Evolutionary conservation across 169 alveolate genomes (phyloP).

Genomic region (Eimeria tenella): DNA sequence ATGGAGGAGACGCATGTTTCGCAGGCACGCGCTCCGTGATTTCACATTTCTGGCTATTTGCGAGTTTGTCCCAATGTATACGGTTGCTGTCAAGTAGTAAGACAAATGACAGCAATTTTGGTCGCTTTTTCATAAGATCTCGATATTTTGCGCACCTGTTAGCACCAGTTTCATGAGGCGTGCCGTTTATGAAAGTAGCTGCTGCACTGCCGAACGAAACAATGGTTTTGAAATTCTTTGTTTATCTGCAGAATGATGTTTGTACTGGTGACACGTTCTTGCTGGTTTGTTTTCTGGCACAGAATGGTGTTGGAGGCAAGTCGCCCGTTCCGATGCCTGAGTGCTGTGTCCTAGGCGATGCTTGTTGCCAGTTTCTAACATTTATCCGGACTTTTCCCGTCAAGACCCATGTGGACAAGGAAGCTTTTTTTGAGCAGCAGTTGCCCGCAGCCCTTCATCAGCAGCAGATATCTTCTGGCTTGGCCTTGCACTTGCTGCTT

Average conservation of each 20-base stretch:
- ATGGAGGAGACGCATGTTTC: conserved; percentile 48
- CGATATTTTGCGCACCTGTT: no score
- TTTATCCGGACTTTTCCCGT: conserved; percentile 44
- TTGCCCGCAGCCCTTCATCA: conserved; percentile 57
- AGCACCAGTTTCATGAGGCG: no score
- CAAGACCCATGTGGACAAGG: conserved; percentile 68
- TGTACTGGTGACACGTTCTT: no score
- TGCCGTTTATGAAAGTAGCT: no score
- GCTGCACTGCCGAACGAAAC: no score
- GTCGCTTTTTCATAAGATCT: no score
- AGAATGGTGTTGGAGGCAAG: neutral
- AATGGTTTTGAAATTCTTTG: no score
- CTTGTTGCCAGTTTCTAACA: conserved; percentile 39
- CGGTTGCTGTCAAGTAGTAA: no score
- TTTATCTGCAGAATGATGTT: no score
- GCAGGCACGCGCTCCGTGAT: conserved; percentile 34
- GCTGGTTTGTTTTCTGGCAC: neutral
- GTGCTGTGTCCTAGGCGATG: conserved; percentile 41
- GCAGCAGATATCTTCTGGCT: conserved; percentile 42
- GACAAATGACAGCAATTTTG: no score
- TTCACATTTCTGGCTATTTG: no score
- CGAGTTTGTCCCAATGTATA: no score
- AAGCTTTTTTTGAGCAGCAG: conserved; percentile 55
- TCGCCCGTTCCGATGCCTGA: neutral
- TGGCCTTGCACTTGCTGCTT: conserved; percentile 62